Evolutionary conservation across 23 red algal species (phyloP).

Genomic region (Cyanidium caldarium): DNA sequence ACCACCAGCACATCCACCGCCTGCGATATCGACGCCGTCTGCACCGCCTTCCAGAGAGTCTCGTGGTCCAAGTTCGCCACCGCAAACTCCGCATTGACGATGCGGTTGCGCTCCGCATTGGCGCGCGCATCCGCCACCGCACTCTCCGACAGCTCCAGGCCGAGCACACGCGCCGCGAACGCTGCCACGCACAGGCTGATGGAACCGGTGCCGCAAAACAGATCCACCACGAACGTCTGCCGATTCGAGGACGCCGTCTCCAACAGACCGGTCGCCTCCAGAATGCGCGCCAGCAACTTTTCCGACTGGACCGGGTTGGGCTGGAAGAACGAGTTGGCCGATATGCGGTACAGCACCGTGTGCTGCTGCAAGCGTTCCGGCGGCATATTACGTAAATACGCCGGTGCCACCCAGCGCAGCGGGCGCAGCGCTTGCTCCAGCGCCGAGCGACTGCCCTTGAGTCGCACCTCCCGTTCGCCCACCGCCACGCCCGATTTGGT

Average conservation of each 20-base stretch:
- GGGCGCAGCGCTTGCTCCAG: slow-evolving; percentile 3
- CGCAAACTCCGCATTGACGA: slow-evolving; percentile 41
- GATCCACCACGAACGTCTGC: slow-evolving; percentile 47
- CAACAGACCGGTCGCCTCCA: slow-evolving; percentile 19
- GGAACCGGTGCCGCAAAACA: slow-evolving; percentile 92
- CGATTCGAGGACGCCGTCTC: background rate
- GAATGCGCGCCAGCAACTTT: slow-evolving; percentile 32
- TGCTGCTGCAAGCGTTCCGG: background rate
- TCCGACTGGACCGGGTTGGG: slow-evolving; percentile 54
- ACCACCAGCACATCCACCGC: slow-evolving; percentile 59
- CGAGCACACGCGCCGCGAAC: slow-evolving; percentile 30
- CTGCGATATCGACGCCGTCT: background rate
- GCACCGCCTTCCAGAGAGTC: background rate
- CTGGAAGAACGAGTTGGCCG: slow-evolving; percentile 90
- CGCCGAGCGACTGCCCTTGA: background rate
- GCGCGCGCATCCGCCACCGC: slow-evolving; percentile 55
- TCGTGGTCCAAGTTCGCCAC: slow-evolving; percentile 30
- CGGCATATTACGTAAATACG: too few species aligned
- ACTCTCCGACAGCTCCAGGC: slow-evolving; percentile 45
- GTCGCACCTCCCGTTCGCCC: background rate
- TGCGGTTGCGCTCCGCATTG: slow-evolving; percentile 48
- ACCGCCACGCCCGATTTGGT: slow-evolving; percentile 4
- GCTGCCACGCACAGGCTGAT: slow-evolving; percentile 65
- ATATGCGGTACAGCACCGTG: slow-evolving; percentile 40
- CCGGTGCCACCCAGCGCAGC: background rate